Evolutionary conservation across 176 grass and related monocot species (phyloP), one percentile per base, ranked within the genome.

Genomic region (Saccharum spontaneum): DNA sequence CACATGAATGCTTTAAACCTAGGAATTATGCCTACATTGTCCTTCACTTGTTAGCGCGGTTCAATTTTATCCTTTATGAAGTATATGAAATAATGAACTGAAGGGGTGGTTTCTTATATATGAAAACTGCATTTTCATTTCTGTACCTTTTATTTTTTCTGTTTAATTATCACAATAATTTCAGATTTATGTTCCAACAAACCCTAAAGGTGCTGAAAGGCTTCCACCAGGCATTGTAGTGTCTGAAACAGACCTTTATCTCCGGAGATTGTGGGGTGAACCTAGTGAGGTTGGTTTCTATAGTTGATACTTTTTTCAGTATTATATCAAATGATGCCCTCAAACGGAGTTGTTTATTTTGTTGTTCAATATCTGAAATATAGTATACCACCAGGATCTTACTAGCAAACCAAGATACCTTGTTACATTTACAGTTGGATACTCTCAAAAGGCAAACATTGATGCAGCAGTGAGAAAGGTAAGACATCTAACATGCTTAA

Each of bases 131-230:
- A 5, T 55, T 17, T 16, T 37, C 59, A 62, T 62, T 26, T 62
- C 9, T 62, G 57, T 11, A 59, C 54, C 54, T 52, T 76, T 34
- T 2, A 34, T 22, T 34, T 55, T 34, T 10, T 76, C 73, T 36
- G 10, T 30, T 40, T 70, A 40, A 59, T 72, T 70, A 23, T 37
- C 72, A n/a, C 34, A 65, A 67, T 57, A 73, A 1, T 60, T 68
- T 24, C 54, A 89, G 86, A 91, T 97, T 82, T 90, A 97, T 88
- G 90, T 94, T 46, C 84, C 94, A 59, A 90, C 94, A 90, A 97
- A 97, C 71, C 94, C 94, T 26, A 88, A 87, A 90, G 94, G 92
- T 74, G 92, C 94, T 84, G 94, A 97, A 87, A 92, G 88, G 67
- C 89, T 97, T 33, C 87, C 94, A 74, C 88, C 89, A 64, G 89